Evolutionary conservation across 2,329 filamentous ascomycete species (phyloP), one percentile per base, ranked within the genome.

Genomic region (Escovopsis weberi): DNA sequence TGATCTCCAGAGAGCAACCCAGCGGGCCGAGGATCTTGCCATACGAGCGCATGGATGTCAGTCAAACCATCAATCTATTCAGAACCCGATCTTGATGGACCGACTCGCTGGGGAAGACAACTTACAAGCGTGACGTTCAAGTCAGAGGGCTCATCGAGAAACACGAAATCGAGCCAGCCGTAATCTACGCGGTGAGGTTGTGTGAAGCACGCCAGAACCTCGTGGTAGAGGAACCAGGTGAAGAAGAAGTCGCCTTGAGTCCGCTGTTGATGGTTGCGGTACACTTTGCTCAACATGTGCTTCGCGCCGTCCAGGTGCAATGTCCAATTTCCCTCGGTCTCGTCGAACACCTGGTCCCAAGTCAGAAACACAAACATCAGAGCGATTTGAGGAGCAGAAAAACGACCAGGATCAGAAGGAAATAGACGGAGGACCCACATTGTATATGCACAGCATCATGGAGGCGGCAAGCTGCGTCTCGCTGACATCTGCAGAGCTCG

Each of bases 401-500:
- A 11, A 30, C 6, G 2, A 39, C 15, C 15, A 15, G 15, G 15
- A 15, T 15, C 15, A 12, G 33, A 28, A 19, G 10, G 26, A 30
- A 28, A 8, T 37, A 26, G 8, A 11, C 4, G 3, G 12, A n/a
- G 26, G 6, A 47, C 62, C 51, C 47, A 68, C 66, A 50, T 65
- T 68, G 45, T 69, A 68, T 12, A 70, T 66, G 41, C 66, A 69
- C 6, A 70, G 58, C 66, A 70, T 69, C 67, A 70, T 67, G 7
- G 63, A 68, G 11, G 65, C 61, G 12, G 67, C 65, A 40, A 69
- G 56, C 44, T 68, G 65, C 7, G 57, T 58, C 40, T 63, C 58
- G 6, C 56, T 60, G 12, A 44, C 38, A 18, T 42, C 40, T 4
- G 33, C 12, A 12, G 52, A 55, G n/a, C 46, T 50, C 11, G 50